A percentile compares a stretch with the other conserved stretches of the same genome.
phyloP scores from a whole-genome alignment of 2,329 filamentous ascomycete genomes.

The Macrophomina tecta region DNA sequence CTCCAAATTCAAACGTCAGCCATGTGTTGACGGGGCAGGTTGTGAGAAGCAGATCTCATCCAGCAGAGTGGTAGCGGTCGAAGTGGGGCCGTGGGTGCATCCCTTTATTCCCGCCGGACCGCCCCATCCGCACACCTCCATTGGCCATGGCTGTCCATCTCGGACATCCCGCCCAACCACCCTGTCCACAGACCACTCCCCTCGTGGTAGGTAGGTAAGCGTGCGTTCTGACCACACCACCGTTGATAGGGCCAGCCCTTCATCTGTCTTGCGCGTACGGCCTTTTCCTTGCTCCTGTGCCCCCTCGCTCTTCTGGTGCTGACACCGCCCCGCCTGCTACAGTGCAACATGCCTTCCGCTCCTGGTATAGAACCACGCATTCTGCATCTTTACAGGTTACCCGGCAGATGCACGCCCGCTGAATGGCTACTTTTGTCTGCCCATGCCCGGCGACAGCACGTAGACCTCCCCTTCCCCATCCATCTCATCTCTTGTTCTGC shows the following conservation, averaged over 20 bases:
- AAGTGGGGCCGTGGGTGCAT: neutral
- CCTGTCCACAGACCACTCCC: neutral
- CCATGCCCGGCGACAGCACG: neutral
- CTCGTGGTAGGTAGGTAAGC: neutral
- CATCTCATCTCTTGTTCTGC: neutral
- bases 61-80: neutral
- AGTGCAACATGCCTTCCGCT: neutral
- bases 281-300: neutral
- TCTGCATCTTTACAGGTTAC: neutral
- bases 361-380: neutral
- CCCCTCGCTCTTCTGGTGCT: constrained; percentile 6
- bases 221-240: neutral
- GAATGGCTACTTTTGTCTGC: constrained; percentile 7
- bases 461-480: neutral
- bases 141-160: neutral
- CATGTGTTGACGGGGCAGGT: neutral
- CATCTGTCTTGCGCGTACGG: constrained; percentile 5
- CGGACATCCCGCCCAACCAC: neutral
- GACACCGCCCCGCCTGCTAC: constrained; percentile 4
- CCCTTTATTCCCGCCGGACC: constrained; percentile 3
- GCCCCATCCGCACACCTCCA: neutral
- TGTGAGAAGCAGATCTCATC: neutral
- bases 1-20: neutral
- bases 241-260: neutral
- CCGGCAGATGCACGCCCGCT: constrained; percentile 5